Evolutionary conservation across 306 rosid species (phyloP).

Genomic region (Cucumis cinereus): DNA sequence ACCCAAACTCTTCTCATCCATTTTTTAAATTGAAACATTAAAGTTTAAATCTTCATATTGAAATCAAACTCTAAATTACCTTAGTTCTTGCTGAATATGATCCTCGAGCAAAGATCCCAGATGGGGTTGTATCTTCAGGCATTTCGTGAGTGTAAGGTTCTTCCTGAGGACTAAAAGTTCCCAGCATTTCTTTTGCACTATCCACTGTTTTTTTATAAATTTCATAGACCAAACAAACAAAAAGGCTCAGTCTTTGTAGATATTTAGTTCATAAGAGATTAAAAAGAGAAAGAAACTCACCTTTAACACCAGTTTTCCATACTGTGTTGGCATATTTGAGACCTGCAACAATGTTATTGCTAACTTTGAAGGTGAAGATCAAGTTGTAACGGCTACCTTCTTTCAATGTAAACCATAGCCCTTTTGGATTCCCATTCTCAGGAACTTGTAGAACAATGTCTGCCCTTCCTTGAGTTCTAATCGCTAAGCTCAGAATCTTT

Average conservation of each 20-base stretch:
- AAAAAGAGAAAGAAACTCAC: conserved; percentile 17
- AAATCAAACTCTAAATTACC: conserved; percentile 20
- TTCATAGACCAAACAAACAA: background rate
- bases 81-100: conserved; percentile 72
- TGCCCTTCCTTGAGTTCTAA: conserved; percentile 49
- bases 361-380: conserved; percentile 62
- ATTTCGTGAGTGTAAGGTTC: conserved; percentile 73
- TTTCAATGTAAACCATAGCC: conserved; percentile 88
- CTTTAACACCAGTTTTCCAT: conserved; percentile 84
- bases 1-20: background rate
- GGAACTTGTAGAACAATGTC: conserved; percentile 75
- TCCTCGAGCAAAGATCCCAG: conserved; percentile 91
- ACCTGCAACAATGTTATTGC: conserved; percentile 84
- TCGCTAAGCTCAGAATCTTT: conserved; percentile 75
- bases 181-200: conserved; percentile 76
- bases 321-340: conserved; percentile 87
- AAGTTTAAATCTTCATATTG: background rate
- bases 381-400: conserved; percentile 90
- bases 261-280: background rate
- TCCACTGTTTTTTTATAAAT: conserved; percentile 42
- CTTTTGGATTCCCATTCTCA: conserved; percentile 65
- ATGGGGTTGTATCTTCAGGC: conserved; percentile 88
- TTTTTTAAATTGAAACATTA: background rate
- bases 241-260: background rate
- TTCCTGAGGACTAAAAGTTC: conserved; percentile 81